These are phyloP conservation scores for Diaporthe destruens DNA, from an alignment of 2,329 filamentous ascomycete species.

Conservation along the genomic window DNA sequence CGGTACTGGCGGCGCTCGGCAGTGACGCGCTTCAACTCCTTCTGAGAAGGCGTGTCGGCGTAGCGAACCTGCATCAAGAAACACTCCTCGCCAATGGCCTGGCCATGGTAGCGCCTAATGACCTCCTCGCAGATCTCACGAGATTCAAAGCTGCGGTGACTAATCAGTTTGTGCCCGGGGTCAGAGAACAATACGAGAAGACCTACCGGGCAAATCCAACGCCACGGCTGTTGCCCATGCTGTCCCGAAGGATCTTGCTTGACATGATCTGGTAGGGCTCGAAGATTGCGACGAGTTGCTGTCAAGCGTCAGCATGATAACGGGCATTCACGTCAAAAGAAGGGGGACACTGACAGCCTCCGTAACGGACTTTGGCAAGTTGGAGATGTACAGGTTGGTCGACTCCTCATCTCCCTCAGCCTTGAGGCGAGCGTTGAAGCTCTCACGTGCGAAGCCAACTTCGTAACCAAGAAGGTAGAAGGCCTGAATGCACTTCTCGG, in stretches of 20 bases:
- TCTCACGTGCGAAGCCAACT: slow-evolving; percentile 98
- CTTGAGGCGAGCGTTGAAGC: slow-evolving; percentile 98
- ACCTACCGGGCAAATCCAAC: slow-evolving; percentile 95
- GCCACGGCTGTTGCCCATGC: slow-evolving; percentile 91
- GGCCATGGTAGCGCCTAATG: slow-evolving; percentile 87
- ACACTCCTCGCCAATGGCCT: slow-evolving; percentile 80
- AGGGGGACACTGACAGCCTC: slow-evolving; percentile 76
- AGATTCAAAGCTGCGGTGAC: slow-evolving; percentile 79
- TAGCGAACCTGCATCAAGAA: slow-evolving; percentile 94
- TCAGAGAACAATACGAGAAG: slow-evolving; percentile 24
- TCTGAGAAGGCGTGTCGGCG: slow-evolving; percentile 96
- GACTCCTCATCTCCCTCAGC: slow-evolving; percentile 90
- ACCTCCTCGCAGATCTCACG: slow-evolving; percentile 93
- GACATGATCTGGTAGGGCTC: slow-evolving; percentile 86
- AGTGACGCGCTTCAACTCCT: slow-evolving; percentile 95
- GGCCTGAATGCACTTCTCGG: slow-evolving; percentile 94
- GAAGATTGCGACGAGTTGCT: slow-evolving; percentile 85
- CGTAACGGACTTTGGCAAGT: slow-evolving; percentile 90
- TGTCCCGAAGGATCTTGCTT: slow-evolving; percentile 93
- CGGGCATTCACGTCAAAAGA: slow-evolving; percentile 22
- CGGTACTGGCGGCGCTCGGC: slow-evolving; percentile 95
- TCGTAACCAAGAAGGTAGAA: slow-evolving; percentile 97
- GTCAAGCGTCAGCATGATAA: slow-evolving; percentile 43
- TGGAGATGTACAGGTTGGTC: slow-evolving; percentile 98
- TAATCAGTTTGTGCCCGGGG: slow-evolving; percentile 44